Base-by-base conservation (phyloP, 140 eudicot species). In the Senecio squalidus region DNA sequence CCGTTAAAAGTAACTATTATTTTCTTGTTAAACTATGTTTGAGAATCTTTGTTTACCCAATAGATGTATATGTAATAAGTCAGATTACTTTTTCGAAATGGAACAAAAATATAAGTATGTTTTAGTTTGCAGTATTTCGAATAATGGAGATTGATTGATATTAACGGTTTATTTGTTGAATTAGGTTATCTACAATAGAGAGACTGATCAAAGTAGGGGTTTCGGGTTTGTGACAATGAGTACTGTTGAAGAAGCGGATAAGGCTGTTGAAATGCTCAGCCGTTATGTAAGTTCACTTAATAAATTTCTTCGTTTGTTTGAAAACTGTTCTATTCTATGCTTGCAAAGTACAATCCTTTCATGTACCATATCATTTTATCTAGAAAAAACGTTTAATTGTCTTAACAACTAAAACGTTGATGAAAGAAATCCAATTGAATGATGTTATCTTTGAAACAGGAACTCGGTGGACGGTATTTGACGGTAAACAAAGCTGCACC, bases 141-240 rank as follows among this genome's bases (percentile, higher is more conserved):
- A 20, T 5, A 63, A 15, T 30, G 47, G 5, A 16, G 2, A 8
- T 55, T 0, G 8, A 51, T 39, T 58, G 29, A 27, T 54, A 30
- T 28, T 44, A 48, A 5, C 1, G 9, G 41, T 40, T 68, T 46
- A 20, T 52, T 55, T 72, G 67, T 52, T 58, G 61, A 17, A 31
- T 54, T 72, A 90, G 97, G 82, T 90, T 44, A 90, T 90, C 9
- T 83, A 77, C 85, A 78, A 90, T 36, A 85, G 95, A 71, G 85
- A 80, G 15, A 85, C 97, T 63, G 90, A 78, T 58, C 84, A 67
- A 67, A 90, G 97, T 62, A 59, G 94, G 75, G 97, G 97, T 17
- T 90, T 90, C n/a, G 97, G 95, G 25, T 90, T 90, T 46, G 94
- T 90, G 70, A 82, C 97, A 17, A 90, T 90, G 97, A 80, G 94